A percentile compares a stretch with the other conserved stretches of the same genome.
These are phyloP conservation scores for Wickerhamiella spandovensis DNA, from an alignment of 805 yeast genomes.

Conservation along the genomic window DNA sequence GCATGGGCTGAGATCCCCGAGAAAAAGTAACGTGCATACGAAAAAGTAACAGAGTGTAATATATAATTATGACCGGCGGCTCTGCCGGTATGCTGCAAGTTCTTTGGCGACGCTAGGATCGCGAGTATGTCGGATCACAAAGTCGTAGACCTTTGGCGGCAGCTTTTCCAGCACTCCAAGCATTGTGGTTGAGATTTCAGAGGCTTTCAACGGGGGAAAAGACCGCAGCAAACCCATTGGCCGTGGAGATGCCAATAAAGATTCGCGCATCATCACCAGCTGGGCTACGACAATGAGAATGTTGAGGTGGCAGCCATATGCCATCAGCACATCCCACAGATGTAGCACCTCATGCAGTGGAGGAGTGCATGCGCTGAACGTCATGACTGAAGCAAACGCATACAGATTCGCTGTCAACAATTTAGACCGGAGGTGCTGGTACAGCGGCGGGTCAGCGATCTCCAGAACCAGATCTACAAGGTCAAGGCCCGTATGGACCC, in stretches of 20 bases:
- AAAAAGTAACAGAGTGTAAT: neutral
- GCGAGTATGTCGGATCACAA: slow-evolving; percentile 49
- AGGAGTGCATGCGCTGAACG: slow-evolving; percentile 80
- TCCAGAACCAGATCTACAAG: slow-evolving; percentile 63
- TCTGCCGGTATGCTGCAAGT: slow-evolving; percentile 7
- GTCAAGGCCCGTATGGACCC: slow-evolving; percentile 64
- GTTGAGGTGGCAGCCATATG: slow-evolving; percentile 84
- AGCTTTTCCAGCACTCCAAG: slow-evolving; percentile 66
- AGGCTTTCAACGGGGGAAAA: slow-evolving; percentile 58
- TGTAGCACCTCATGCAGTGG: slow-evolving; percentile 61
- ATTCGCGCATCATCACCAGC: slow-evolving; percentile 51
- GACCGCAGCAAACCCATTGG: slow-evolving; percentile 69
- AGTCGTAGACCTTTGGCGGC: slow-evolving; percentile 51
- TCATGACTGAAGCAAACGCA: slow-evolving; percentile 59
- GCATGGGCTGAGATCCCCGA: neutral
- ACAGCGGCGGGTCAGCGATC: slow-evolving; percentile 60
- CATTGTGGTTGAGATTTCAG: slow-evolving; percentile 62
- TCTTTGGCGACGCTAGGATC: slow-evolving; percentile 26
- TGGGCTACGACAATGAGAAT: slow-evolving; percentile 75
- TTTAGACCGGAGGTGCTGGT: slow-evolving; percentile 43
- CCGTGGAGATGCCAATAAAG: slow-evolving; percentile 40
- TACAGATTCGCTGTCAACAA: slow-evolving; percentile 72
- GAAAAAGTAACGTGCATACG: neutral
- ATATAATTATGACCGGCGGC: neutral
- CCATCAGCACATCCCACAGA: slow-evolving; percentile 83